phyloP scores from a whole-genome alignment of 768 basidiomycete species.

The Royoungia palumana region DNA sequence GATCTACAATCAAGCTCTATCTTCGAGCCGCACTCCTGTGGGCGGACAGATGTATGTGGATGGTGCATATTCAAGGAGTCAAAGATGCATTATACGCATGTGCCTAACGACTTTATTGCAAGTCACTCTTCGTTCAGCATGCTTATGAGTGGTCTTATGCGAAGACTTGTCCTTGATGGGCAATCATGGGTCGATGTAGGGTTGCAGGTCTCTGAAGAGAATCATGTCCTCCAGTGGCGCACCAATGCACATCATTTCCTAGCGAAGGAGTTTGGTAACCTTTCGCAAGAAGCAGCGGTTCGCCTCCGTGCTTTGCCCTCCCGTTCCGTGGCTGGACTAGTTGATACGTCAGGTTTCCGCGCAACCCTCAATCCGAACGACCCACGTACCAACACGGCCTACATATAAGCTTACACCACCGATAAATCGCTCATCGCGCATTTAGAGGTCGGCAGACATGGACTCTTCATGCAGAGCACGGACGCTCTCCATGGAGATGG shows the following conservation, averaged over 20 bases:
- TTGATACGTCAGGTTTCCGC: not conserved
- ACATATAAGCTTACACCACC: slow-evolving; percentile 5
- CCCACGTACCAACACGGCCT: not conserved
- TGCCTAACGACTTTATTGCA: not conserved
- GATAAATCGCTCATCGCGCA: slow-evolving; percentile 5
- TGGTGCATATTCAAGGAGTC: slow-evolving; percentile 6
- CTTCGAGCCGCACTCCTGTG: not conserved
- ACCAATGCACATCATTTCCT: slow-evolving; percentile 2
- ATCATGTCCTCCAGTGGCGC: slow-evolving; percentile 6
- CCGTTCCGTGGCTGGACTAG: not conserved
- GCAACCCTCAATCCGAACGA: not conserved
- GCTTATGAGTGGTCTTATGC: not conserved
- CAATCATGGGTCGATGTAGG: slow-evolving; percentile 7
- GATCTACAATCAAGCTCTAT: not conserved
- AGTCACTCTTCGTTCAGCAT: not conserved
- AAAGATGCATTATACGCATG: slow-evolving; percentile 4
- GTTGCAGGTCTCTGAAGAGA: slow-evolving; percentile 1
- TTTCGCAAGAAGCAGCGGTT: not conserved
- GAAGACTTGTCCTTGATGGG: not conserved
- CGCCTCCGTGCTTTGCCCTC: not conserved
- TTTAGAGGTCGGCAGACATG: slow-evolving; percentile 4
- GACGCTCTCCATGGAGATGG: not conserved
- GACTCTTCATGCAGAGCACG: slow-evolving; percentile 2
- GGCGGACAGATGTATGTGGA: slow-evolving; percentile 1
- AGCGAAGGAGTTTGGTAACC: not conserved